phyloP scores from a whole-genome alignment of 2,329 filamentous ascomycete species.

The Eurotiales sp. region DNA sequence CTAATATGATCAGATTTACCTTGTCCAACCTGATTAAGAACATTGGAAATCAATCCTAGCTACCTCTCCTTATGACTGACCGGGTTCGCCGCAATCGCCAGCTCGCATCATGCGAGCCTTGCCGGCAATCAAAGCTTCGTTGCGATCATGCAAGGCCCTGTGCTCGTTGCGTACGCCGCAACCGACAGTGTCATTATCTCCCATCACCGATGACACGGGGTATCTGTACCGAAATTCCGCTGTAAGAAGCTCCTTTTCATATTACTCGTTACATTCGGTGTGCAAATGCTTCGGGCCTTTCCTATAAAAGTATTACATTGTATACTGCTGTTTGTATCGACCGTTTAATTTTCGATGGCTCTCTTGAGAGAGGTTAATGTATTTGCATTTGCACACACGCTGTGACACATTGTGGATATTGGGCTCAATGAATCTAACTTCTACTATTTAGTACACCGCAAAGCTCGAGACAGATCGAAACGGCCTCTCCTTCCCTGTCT shows the following conservation, averaged over 20 bases:
- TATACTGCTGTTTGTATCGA: too few relatives aligned
- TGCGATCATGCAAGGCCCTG: constrained; percentile 7
- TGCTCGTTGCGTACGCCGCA: not conserved
- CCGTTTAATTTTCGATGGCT: too few relatives aligned
- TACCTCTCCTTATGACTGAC: not conserved
- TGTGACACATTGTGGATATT: too few relatives aligned
- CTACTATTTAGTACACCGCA: not conserved
- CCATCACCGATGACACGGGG: constrained; percentile 2
- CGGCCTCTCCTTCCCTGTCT: too few relatives aligned
- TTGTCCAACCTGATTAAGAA: too few relatives aligned
- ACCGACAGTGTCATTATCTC: constrained; percentile 1
- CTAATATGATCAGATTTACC: too few relatives aligned
- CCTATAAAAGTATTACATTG: too few relatives aligned
- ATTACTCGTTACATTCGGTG: too few relatives aligned
- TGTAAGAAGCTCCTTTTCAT: not conserved
- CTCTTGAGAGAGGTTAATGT: too few relatives aligned
- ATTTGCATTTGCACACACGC: too few relatives aligned
- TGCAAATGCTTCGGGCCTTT: too few relatives aligned
- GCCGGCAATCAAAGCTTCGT: not conserved
- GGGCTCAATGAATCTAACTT: not conserved
- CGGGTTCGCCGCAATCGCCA: not conserved
- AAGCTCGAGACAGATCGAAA: not conserved
- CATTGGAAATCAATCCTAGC: not conserved
- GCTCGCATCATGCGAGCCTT: not conserved
- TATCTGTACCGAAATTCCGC: not conserved